Percentiles rank a stretch among this genome's conserved stretches.
Evolutionary conservation across 176 grass and related monocot genomes (phyloP).

Genomic region (Bolboschoenus planiculmis): DNA sequence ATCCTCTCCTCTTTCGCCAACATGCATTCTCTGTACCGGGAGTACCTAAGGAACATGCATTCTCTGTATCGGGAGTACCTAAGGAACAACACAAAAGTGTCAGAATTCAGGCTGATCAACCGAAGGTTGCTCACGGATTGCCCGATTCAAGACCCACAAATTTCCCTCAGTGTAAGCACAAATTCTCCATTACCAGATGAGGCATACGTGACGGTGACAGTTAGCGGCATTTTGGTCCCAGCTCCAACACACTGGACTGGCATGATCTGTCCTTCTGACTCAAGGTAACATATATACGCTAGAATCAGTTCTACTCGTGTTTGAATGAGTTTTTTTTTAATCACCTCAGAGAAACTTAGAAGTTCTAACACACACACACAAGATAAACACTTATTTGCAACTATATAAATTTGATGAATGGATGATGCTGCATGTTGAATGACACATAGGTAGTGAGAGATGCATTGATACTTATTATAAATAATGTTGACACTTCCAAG

Average conservation of each 20-base stretch:
- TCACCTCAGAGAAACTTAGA: no score
- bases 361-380: no score
- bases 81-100: constrained; percentile 37
- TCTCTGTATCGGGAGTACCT: constrained; percentile 10
- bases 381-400: no score
- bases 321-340: no score
- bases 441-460: no score
- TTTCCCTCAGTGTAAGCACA: neutral
- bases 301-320: neutral
- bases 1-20: neutral
- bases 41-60: no score
- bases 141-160: neutral
- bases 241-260: neutral
- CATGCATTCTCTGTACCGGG: neutral
- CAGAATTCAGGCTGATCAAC: constrained; percentile 64
- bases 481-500: no score
- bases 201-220: neutral
- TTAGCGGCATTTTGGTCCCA: neutral
- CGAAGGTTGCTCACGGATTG: constrained; percentile 31
- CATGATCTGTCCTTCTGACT: neutral
- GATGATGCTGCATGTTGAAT: no score
- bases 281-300: neutral
- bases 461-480: no score
- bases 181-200: neutral
- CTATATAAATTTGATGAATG: no score